These are phyloP conservation scores for Rhodamnia argentea DNA, from an alignment of 345 rosid species.

Conservation along the genomic window DNA sequence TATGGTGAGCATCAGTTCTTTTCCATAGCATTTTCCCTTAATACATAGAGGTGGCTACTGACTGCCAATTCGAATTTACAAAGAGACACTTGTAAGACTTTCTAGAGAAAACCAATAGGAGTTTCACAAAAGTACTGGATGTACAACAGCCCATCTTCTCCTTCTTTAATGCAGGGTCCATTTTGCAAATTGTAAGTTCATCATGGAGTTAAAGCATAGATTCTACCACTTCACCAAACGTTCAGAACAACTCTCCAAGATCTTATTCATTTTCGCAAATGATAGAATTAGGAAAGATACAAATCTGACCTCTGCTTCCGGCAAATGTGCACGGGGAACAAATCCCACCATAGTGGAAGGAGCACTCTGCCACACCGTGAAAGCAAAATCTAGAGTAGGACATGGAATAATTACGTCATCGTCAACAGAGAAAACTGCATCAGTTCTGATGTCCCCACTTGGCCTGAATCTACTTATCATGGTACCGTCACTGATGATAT, in stretches of 20 bases:
- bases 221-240: neutral
- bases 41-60: neutral
- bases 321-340: slow-evolving; percentile 15
- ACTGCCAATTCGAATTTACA: neutral
- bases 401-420: slow-evolving; percentile 21
- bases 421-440: slow-evolving; percentile 19
- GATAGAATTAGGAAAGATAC: neutral
- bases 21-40: neutral
- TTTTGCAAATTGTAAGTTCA: neutral
- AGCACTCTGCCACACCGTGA: slow-evolving; percentile 14
- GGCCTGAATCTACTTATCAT: slow-evolving; percentile 12
- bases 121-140: neutral
- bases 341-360: slow-evolving; percentile 21
- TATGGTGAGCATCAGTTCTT: neutral
- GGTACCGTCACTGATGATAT: neutral
- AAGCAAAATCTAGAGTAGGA: slow-evolving; percentile 12
- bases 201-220: neutral
- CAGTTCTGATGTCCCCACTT: slow-evolving; percentile 7
- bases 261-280: neutral
- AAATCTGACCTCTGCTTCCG: slow-evolving; percentile 8
- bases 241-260: neutral
- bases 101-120: neutral
- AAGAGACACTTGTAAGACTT: neutral
- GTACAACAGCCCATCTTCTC: neutral
- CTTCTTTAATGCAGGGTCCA: neutral